phyloP scores from a whole-genome alignment of 768 basidiomycete species.

The Tulasnella sp. region DNA sequence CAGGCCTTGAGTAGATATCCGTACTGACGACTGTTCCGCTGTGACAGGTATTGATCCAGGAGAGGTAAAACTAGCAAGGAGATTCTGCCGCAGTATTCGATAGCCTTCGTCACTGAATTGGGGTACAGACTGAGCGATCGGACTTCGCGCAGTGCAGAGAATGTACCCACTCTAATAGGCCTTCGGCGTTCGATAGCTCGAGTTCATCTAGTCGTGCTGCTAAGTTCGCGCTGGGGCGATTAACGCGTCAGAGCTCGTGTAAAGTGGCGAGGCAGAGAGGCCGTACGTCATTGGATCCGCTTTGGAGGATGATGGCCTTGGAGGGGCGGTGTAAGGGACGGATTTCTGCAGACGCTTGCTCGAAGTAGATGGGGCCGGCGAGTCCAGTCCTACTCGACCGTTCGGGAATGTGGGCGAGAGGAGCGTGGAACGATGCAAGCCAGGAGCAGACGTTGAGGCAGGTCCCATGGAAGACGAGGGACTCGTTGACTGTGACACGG shows the following conservation, averaged over 20 bases:
- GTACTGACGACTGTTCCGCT: slow-evolving; percentile 3
- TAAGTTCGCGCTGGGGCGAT: slow-evolving; percentile 45
- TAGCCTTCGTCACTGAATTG: slow-evolving; percentile 68
- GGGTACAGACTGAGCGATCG: not conserved
- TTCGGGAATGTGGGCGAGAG: not conserved
- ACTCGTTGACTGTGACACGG: not conserved
- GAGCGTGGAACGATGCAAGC: not conserved
- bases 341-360: not conserved
- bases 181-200: slow-evolving; percentile 67
- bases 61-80: slow-evolving; percentile 59
- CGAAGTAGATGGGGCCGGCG: not conserved
- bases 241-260: not conserved
- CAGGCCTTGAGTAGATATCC: not conserved
- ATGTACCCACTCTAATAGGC: slow-evolving; percentile 52
- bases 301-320: not conserved
- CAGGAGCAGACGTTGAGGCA: not conserved
- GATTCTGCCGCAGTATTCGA: slow-evolving; percentile 66
- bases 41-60: not conserved
- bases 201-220: slow-evolving; percentile 75
- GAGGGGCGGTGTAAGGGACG: not conserved
- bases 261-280: not conserved
- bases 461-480: not conserved
- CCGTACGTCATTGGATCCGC: slow-evolving; percentile 8
- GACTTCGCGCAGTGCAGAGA: slow-evolving; percentile 10
- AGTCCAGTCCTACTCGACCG: not conserved